A percentile compares a stretch with the other conserved stretches of the same genome.
Evolutionary conservation across 2,329 filamentous ascomycete species (phyloP).

Genomic region (Colletotrichum sp.): DNA sequence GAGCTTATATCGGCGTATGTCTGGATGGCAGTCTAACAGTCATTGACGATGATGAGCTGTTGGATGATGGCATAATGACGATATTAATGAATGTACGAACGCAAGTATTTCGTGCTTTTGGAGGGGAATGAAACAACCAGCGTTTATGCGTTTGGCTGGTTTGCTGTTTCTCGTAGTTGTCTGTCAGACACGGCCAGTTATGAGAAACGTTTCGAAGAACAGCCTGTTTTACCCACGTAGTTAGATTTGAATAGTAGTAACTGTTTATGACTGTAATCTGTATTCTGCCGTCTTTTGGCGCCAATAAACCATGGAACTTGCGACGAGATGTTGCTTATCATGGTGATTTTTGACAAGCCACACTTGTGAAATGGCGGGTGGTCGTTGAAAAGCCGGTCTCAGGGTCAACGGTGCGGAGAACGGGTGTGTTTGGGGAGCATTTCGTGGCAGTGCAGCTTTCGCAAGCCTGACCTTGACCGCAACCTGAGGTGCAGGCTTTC

Average conservation of each 20-base stretch:
- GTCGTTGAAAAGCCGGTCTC: background rate
- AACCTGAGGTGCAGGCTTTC: background rate
- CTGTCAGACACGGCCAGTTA: background rate
- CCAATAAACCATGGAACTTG: background rate
- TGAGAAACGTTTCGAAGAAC: slow-evolving; percentile 5
- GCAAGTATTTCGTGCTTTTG: slow-evolving; percentile 13
- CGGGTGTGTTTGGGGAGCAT: background rate
- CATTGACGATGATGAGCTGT: slow-evolving; percentile 12
- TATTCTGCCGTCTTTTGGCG: background rate
- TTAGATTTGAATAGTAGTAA: slow-evolving; percentile 17
- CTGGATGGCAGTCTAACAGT: slow-evolving; percentile 5
- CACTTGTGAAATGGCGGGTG: background rate
- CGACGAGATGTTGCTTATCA: background rate
- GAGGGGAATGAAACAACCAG: background rate
- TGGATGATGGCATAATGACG: slow-evolving; percentile 21
- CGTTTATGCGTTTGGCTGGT: background rate
- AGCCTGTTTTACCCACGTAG: slow-evolving; percentile 3
- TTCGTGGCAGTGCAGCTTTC: slow-evolving; percentile 8
- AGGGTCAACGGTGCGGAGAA: slow-evolving; percentile 18
- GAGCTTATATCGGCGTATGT: slow-evolving; percentile 11
- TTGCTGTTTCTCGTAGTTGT: background rate
- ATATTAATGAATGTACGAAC: slow-evolving; percentile 23
- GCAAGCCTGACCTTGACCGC: background rate
- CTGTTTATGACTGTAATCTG: background rate
- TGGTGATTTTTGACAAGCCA: background rate